phyloP scores from a whole-genome alignment of 1,139 yeast species.

The Lodderomyces jiufengensis region DNA sequence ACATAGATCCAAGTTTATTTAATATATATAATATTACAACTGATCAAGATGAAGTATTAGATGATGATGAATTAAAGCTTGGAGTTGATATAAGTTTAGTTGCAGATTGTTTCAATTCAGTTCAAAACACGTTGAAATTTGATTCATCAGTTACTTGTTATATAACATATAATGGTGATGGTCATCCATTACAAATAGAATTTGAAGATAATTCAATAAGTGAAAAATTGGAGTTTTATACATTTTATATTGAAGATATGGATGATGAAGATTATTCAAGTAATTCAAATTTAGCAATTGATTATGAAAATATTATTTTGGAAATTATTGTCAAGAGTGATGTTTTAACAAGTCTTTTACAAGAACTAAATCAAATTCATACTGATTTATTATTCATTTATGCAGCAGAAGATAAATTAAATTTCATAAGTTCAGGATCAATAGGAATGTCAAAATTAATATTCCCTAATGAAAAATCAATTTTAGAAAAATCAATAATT shows the following conservation, averaged over 20 bases:
- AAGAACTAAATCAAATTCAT: slow-evolving; percentile 63
- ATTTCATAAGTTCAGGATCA: slow-evolving; percentile 62
- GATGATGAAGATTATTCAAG: slow-evolving; percentile 27
- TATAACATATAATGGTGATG: slow-evolving; percentile 49
- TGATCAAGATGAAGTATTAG: slow-evolving; percentile 12
- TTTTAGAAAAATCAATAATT: slow-evolving; percentile 47
- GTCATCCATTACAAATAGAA: slow-evolving; percentile 63
- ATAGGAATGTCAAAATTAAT: slow-evolving; percentile 68
- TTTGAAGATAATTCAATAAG: slow-evolving; percentile 69
- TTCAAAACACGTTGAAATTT: slow-evolving; percentile 14
- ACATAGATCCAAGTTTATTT: slow-evolving; percentile 38
- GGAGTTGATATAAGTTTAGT: slow-evolving; percentile 39
- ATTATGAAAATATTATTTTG: slow-evolving; percentile 48
- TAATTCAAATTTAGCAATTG: slow-evolving; percentile 37
- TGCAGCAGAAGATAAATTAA: slow-evolving; percentile 30
- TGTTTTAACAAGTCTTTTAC: slow-evolving; percentile 58
- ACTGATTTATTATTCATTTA: slow-evolving; percentile 59
- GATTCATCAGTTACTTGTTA: slow-evolving; percentile 26
- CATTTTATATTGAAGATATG: slow-evolving; percentile 39
- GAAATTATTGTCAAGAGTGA: slow-evolving; percentile 70
- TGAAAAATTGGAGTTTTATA: slow-evolving; percentile 68
- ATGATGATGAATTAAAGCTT: slow-evolving; percentile 21
- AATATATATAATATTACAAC: slow-evolving; percentile 23
- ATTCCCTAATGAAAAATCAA: slow-evolving; percentile 61
- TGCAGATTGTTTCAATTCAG: slow-evolving; percentile 34